Percentiles rank a stretch among this genome's conserved stretches.
These are phyloP conservation scores for Ophioceras dolichostomum DNA, from an alignment of 2,329 filamentous ascomycete genomes.

Conservation along the genomic window DNA sequence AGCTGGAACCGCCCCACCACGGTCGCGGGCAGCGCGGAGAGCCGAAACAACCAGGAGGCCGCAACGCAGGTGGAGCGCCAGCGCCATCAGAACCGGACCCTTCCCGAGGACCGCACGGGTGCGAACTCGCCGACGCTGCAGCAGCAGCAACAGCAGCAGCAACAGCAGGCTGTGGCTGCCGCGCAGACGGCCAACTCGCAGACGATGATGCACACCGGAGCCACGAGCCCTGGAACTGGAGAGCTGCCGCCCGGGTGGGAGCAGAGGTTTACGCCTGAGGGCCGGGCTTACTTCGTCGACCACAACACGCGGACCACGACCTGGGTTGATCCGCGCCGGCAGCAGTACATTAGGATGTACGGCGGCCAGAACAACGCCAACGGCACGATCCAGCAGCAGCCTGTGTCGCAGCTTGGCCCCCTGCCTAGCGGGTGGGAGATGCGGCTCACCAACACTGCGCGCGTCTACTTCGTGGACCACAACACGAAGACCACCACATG, in stretches of 20 bases:
- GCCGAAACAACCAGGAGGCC: slow-evolving; percentile 70
- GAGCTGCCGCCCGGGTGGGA: slow-evolving; percentile 96
- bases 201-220: slow-evolving; percentile 89
- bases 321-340: slow-evolving; percentile 93
- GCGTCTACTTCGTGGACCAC: slow-evolving; percentile 98
- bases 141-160: slow-evolving; percentile 36
- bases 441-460: slow-evolving; percentile 93
- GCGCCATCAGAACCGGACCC: slow-evolving; percentile 86
- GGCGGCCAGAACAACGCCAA: slow-evolving; percentile 73
- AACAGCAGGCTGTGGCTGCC: slow-evolving; percentile 24
- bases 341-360: slow-evolving; percentile 98
- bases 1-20: slow-evolving; percentile 88
- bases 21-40: slow-evolving; percentile 52
- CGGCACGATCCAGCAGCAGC: slow-evolving; percentile 89
- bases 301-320: slow-evolving; percentile 97
- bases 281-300: slow-evolving; percentile 91
- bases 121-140: slow-evolving; percentile 76
- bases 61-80: slow-evolving; percentile 88
- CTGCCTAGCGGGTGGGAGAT: slow-evolving; percentile 98
- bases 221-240: slow-evolving; percentile 85
- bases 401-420: slow-evolving; percentile 90
- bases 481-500: slow-evolving; percentile 99
- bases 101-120: slow-evolving; percentile 91
- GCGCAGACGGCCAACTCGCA: slow-evolving; percentile 40
- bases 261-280: slow-evolving; percentile 89